These are phyloP conservation scores for Hamamelis virginiana DNA, from an alignment of 164 flowering plant genomes.

Conservation along the genomic window DNA sequence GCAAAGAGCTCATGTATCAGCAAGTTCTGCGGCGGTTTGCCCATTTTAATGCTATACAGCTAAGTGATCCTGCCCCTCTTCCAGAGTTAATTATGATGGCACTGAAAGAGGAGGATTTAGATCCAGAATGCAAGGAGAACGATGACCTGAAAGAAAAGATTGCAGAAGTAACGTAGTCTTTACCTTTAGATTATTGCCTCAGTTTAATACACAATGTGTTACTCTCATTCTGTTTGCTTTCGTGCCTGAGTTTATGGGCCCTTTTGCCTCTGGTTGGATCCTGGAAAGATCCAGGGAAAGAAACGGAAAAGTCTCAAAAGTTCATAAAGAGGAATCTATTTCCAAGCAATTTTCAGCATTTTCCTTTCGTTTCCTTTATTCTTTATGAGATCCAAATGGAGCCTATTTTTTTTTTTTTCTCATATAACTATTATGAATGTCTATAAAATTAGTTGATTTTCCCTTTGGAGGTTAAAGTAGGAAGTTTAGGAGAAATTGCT, in stretches of 20 bases:
- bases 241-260: not conserved
- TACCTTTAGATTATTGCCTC: not conserved
- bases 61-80: constrained; percentile 84
- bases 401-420: no score
- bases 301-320: no score
- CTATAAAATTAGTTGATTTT: no score
- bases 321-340: no score
- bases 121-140: constrained; percentile 51
- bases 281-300: no score
- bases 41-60: constrained; percentile 91
- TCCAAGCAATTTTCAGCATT: no score
- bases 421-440: no score
- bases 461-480: no score
- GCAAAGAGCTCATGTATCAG: constrained; percentile 99
- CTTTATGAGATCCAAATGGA: no score
- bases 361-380: no score
- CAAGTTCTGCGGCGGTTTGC: constrained; percentile 88
- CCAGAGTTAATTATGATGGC: constrained; percentile 71
- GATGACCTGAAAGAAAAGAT: constrained; percentile 76
- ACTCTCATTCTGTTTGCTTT: not conserved
- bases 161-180: constrained; percentile 58
- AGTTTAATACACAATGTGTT: not conserved
- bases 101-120: constrained; percentile 77
- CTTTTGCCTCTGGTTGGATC: not conserved
- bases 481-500: no score